Conservation (phyloP, 495 filamentous ascomycete genomes). For the Physcia stellaris region DNA sequence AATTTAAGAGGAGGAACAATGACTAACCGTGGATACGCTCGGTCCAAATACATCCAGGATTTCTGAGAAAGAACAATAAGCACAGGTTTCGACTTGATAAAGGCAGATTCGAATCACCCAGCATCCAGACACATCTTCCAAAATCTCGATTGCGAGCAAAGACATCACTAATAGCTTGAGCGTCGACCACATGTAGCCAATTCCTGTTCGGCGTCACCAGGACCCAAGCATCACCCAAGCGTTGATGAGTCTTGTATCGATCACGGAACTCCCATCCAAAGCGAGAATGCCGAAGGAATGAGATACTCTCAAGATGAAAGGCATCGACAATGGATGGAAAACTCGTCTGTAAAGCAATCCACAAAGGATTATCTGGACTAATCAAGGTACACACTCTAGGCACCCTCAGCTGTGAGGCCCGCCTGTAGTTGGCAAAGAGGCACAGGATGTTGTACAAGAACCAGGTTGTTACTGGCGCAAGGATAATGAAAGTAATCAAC, state of each 20-base stretch:
- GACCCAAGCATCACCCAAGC: slow-evolving; percentile 4
- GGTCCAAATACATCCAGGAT: slow-evolving; percentile 32
- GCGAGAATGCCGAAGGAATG: background rate
- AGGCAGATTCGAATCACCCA: slow-evolving; percentile 9
- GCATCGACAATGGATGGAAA: background rate
- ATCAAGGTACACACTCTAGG: slow-evolving; percentile 3
- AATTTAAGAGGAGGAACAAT: background rate
- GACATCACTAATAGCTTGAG: slow-evolving; percentile 23
- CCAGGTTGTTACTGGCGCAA: too few relatives aligned
- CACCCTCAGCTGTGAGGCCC: slow-evolving; percentile 1
- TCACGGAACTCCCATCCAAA: slow-evolving; percentile 9
- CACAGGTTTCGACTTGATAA: background rate
- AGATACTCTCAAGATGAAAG: slow-evolving; percentile 1
- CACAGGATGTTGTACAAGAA: background rate
- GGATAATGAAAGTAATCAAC: too few relatives aligned
- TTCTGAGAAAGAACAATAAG: slow-evolving; percentile 7
- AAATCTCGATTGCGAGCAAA: slow-evolving; percentile 26
- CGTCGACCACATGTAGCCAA: slow-evolving; percentile 14
- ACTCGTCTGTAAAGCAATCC: slow-evolving; percentile 3
- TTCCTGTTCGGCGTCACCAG: slow-evolving; percentile 4
- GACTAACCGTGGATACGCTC: slow-evolving; percentile 27
- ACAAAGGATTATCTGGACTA: slow-evolving; percentile 4
- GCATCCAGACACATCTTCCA: slow-evolving; percentile 22
- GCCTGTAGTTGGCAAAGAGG: background rate
- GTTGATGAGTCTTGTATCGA: background rate